Conservation (phyloP, 768 basidiomycete species). For the Cantharellus anzutake region DNA sequence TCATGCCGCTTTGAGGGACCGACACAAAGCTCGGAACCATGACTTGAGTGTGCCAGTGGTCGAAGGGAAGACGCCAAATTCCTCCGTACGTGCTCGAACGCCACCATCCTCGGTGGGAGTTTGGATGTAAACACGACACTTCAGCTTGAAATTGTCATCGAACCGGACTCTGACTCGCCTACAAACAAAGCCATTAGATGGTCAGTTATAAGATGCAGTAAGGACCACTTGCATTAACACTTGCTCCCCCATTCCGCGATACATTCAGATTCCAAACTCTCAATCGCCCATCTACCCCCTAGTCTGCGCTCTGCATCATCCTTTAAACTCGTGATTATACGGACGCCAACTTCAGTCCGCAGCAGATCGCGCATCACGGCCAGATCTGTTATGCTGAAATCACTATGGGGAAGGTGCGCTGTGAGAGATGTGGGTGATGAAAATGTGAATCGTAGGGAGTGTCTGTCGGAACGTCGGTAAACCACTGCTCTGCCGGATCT, state of each 20-base stretch:
- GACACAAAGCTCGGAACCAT: background rate
- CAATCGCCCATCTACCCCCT: background rate
- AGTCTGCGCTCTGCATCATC: background rate
- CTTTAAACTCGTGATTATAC: conserved; percentile 32
- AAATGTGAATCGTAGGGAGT: conserved; percentile 39
- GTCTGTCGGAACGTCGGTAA: background rate
- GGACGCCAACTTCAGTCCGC: conserved; percentile 55
- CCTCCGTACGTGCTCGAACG: background rate
- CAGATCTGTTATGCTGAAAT: conserved; percentile 50
- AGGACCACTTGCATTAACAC: background rate
- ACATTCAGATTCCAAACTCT: background rate
- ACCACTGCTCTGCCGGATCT: background rate
- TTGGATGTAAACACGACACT: background rate
- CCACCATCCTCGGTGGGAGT: background rate
- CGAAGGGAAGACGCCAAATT: background rate
- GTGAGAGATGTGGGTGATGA: conserved; percentile 53
- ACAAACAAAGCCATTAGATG: background rate
- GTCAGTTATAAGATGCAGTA: background rate
- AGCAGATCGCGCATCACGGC: conserved; percentile 59
- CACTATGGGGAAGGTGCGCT: conserved; percentile 69
- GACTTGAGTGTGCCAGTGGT: background rate
- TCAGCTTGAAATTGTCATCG: background rate
- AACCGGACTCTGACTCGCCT: background rate
- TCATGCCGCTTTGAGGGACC: background rate
- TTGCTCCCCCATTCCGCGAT: background rate